Evolutionary conservation across 2,329 filamentous ascomycete genomes (phyloP), one percentile per base, ranked within the genome.

Genomic region (Alternaria sp.): DNA sequence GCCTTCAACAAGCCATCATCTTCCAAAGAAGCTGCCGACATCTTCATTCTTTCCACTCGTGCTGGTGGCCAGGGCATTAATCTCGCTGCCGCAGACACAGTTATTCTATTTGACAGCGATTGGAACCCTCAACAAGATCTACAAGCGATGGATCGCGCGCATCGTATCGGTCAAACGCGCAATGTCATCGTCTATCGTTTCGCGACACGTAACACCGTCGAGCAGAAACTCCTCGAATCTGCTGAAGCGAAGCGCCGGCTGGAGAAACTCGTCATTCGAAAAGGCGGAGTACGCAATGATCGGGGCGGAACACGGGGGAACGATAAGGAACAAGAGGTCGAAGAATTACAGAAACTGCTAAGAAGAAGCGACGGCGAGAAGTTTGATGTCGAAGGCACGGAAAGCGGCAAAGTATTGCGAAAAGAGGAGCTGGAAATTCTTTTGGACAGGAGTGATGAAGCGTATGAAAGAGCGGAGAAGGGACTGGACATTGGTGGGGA

Each of bases 101-200:
- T 97, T 11, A 91, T 98, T 46, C 84, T 98, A 0, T 98, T 95
- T 69, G 94, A 98, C 78, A 89, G 85, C 10, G 88, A 97, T 72
- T 97, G 94, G 89, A 99, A 99, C 71, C 95, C 95, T 0, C 95
- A 99, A 76, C 94, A 97, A 74, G 95, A 99, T 77, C 84, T 99
- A 0, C 95, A 99, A 75, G 95, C 95, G 0, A 95, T 98, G 79
- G 95, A 99, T 74, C 92, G 95, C 5, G 93, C 92, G 0, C 95
- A 99, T 75, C 89, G 95, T 12, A 98, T 99, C 64, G 95, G 95
- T 0, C 95, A 99, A 78, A 97, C 90, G 0, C 86, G 90, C 3
- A 95, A 95, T 0, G 95, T 99, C 1, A 88, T 99, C 20, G 91
- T 99, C 0, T 99, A 96, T 78, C 90, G 95, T 1, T 89, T 99